phyloP scores from a whole-genome alignment of 495 filamentous ascomycete genomes.

The Aspergillus nanangensis region DNA sequence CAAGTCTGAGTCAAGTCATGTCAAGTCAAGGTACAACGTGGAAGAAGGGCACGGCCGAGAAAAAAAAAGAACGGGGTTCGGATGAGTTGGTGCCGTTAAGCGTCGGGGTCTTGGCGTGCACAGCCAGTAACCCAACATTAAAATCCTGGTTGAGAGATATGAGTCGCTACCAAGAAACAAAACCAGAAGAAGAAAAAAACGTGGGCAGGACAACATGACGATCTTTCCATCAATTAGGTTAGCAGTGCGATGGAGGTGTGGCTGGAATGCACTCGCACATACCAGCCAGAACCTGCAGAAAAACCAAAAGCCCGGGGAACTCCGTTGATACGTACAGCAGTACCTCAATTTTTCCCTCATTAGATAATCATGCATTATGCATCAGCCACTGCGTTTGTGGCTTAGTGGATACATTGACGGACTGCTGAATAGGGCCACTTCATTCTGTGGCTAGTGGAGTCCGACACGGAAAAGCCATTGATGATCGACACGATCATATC shows the following conservation, averaged over 20 bases:
- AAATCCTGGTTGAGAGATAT: not conserved
- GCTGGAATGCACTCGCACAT: conserved; percentile 1
- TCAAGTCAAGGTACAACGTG: not conserved
- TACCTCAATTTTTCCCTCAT: not conserved
- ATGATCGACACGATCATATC: not conserved
- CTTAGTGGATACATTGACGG: not conserved
- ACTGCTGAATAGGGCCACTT: not conserved
- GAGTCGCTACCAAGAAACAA: not conserved
- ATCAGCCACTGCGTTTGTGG: conserved; percentile 2
- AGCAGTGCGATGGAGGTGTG: not conserved
- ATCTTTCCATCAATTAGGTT: not conserved
- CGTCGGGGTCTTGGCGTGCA: not conserved
- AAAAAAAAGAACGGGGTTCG: not conserved
- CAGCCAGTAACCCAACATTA: not conserved
- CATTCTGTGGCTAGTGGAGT: not conserved
- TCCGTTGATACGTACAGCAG: not conserved
- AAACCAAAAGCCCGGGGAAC: conserved; percentile 4
- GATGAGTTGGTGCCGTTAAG: not conserved
- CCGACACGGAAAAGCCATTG: not conserved
- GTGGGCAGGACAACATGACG: not conserved
- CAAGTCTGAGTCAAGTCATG: too few relatives aligned
- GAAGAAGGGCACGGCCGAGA: not conserved
- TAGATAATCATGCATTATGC: not conserved
- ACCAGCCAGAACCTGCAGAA: not conserved
- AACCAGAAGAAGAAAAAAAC: not conserved